Evolutionary conservation across 2,329 filamentous ascomycete genomes (phyloP).

Genomic region (Neurospora crassa): DNA sequence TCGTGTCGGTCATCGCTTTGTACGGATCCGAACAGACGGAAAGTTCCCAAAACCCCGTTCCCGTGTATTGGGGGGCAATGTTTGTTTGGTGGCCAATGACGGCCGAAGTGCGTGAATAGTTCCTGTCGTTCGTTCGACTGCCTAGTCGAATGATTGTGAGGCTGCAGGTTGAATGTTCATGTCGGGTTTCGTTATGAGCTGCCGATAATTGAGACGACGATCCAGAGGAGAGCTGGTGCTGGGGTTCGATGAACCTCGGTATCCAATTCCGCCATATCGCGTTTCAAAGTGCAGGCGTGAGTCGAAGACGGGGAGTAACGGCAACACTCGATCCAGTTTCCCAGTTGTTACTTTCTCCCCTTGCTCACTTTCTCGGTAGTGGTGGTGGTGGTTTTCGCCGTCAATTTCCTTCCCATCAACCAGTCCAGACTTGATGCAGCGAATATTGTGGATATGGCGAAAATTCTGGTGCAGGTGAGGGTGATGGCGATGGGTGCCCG

Average conservation of each 20-base stretch:
- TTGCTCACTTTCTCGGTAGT: not conserved
- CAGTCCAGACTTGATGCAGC: not conserved
- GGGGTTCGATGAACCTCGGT: not conserved
- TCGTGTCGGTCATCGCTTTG: not conserved
- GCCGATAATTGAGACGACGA: not conserved
- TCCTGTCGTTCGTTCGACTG: not conserved
- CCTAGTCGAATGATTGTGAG: not conserved
- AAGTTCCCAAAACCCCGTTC: not conserved
- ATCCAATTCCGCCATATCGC: not conserved
- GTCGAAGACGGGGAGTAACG: not conserved
- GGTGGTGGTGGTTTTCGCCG: not conserved
- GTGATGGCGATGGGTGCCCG: not conserved
- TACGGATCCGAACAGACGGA: not conserved
- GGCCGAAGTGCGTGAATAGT: not conserved
- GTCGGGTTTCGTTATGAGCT: not conserved
- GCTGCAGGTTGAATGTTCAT: not conserved
- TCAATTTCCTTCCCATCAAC: not conserved
- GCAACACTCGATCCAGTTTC: not conserved
- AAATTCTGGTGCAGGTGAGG: not conserved
- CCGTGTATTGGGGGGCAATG: not conserved
- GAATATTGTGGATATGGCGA: not conserved
- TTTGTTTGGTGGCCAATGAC: not conserved
- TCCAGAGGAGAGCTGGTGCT: not conserved
- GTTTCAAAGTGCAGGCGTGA: not conserved
- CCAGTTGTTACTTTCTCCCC: not conserved